Percentiles rank a stretch among this genome's conserved stretches.
Evolutionary conservation across 345 rosid species (phyloP).

Genomic region (Capsella bursapastoris): DNA sequence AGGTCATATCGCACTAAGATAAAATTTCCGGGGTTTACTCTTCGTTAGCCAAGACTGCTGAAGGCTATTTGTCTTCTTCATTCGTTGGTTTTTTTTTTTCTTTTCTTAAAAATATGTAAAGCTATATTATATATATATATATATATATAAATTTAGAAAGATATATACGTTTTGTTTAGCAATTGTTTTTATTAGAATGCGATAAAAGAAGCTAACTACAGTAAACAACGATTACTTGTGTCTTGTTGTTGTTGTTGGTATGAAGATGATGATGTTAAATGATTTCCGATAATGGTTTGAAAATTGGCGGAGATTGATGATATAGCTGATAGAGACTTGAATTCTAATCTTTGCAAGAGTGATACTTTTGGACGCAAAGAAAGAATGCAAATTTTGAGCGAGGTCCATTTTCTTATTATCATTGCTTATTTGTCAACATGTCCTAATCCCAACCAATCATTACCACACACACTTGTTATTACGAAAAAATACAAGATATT

Average conservation of each 20-base stretch:
- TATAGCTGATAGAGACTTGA: background rate
- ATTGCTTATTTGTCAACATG: slow-evolving; percentile 11
- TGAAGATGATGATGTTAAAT: background rate
- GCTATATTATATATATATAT: too few relatives aligned
- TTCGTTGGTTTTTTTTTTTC: too few relatives aligned
- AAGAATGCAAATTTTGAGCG: background rate
- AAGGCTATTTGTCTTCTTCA: background rate
- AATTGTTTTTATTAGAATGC: background rate
- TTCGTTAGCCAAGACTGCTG: background rate
- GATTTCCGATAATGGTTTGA: background rate
- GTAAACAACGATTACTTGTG: background rate
- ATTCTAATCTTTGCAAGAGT: background rate
- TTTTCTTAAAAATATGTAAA: too few relatives aligned
- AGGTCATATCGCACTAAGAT: background rate
- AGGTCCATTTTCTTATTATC: background rate
- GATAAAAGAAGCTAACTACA: background rate
- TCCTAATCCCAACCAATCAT: background rate
- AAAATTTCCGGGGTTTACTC: background rate
- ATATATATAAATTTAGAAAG: too few relatives aligned
- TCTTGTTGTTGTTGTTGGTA: background rate
- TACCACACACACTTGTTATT: background rate
- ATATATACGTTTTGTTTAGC: background rate
- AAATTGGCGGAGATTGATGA: background rate
- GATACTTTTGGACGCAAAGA: background rate
- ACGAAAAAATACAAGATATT: too few relatives aligned